Conservation (phyloP, 495 filamentous ascomycete genomes). For the Lasiosphaeria hispida region DNA sequence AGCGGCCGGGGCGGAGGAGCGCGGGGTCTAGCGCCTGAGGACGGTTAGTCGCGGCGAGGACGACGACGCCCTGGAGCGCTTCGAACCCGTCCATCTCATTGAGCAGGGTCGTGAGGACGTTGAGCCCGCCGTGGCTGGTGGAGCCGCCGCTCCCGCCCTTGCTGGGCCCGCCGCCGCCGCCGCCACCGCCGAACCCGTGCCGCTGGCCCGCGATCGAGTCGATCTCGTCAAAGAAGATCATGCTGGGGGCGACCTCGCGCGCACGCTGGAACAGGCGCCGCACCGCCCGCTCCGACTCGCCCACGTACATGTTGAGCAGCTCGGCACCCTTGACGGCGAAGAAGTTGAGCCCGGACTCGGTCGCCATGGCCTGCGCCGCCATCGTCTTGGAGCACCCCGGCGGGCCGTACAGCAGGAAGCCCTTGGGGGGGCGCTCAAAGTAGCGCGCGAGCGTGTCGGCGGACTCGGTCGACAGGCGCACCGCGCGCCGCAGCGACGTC, state of each 20-base stretch:
- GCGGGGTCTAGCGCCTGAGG: conserved; percentile 86
- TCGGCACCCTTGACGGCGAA: conserved; percentile 96
- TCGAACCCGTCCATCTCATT: conserved; percentile 98
- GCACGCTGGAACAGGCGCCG: conserved; percentile 88
- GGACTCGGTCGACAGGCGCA: conserved; percentile 37
- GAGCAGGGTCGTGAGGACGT: conserved; percentile 85
- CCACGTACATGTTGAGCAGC: conserved; percentile 95
- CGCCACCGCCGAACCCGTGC: conserved; percentile 39
- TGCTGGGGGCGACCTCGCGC: conserved; percentile 78
- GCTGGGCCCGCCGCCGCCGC: neutral
- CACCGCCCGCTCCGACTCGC: conserved; percentile 87
- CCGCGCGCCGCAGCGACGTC: conserved; percentile 44
- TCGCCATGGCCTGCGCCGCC: conserved; percentile 87
- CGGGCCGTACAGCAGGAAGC: conserved; percentile 88
- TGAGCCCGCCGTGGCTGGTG: conserved; percentile 56
- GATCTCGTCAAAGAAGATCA: conserved; percentile 99
- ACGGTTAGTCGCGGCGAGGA: conserved; percentile 93
- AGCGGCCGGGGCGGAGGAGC: conserved; percentile 80
- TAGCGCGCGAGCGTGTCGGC: conserved; percentile 57
- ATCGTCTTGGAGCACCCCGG: conserved; percentile 97
- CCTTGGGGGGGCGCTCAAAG: conserved; percentile 60
- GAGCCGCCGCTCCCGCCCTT: conserved; percentile 5
- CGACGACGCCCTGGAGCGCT: conserved; percentile 74
- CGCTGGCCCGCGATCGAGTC: conserved; percentile 85
- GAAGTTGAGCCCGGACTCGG: conserved; percentile 89